Percentiles rank a stretch among this genome's conserved stretches.
Conservation (phyloP, 2,329 filamentous ascomycete species). For the Furcasterigmium furcatum region DNA sequence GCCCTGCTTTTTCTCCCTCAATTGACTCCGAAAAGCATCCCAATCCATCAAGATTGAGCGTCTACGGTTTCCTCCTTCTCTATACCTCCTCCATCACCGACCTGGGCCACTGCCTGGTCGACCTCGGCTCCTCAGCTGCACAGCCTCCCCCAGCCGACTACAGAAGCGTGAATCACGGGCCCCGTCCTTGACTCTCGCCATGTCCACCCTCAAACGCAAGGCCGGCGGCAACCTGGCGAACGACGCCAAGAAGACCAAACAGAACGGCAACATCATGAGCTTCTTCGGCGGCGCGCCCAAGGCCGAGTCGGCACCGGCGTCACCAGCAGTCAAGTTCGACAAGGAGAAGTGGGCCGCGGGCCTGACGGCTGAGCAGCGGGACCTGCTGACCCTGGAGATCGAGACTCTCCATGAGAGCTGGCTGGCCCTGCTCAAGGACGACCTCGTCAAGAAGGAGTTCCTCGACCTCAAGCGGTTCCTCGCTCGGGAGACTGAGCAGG, state of each 20-base stretch:
- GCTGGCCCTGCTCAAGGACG: constrained; percentile 85
- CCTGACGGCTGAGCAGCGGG: constrained; percentile 76
- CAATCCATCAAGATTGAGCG: constrained; percentile 1
- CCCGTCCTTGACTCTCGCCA: constrained; percentile 18
- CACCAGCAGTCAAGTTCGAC: constrained; percentile 62
- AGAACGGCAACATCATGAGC: constrained; percentile 77
- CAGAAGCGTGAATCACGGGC: background rate
- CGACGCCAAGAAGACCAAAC: constrained; percentile 68
- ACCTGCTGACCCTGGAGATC: constrained; percentile 84
- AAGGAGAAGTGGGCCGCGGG: constrained; percentile 86
- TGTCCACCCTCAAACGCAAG: constrained; percentile 67
- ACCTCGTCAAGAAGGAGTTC: constrained; percentile 76
- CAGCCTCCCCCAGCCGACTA: background rate
- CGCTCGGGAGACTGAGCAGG: constrained; percentile 68
- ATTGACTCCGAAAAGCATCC: too few species aligned
- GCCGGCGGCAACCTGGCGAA: constrained; percentile 39
- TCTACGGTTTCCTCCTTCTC: background rate
- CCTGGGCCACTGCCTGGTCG: background rate
- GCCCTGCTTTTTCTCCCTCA: too few species aligned
- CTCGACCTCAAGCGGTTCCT: constrained; percentile 86
- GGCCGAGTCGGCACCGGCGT: constrained; percentile 22
- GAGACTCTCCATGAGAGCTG: constrained; percentile 89
- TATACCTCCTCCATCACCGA: background rate
- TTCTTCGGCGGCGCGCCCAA: constrained; percentile 78
- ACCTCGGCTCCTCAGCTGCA: background rate